These are phyloP conservation scores for Meyerozyma elateridarum DNA, from an alignment of 1,139 yeast species.

Conservation along the genomic window DNA sequence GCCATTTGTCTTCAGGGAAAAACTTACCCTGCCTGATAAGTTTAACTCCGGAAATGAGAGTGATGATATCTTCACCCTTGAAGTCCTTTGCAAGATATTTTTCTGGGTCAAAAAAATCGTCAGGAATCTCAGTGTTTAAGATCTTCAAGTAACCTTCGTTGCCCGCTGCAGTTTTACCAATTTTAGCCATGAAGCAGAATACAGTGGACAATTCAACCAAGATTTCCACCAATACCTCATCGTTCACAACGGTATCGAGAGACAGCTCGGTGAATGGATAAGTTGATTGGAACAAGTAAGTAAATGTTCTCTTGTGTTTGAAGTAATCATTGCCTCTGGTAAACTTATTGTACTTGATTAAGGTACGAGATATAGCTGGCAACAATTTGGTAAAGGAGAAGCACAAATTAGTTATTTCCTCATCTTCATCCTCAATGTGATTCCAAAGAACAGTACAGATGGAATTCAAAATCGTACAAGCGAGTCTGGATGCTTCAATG, in stretches of 20 bases:
- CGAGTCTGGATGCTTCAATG: slow-evolving; percentile 56
- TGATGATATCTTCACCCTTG: slow-evolving; percentile 39
- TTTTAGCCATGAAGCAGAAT: slow-evolving; percentile 52
- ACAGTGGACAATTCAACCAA: slow-evolving; percentile 64
- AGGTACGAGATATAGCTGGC: slow-evolving; percentile 48
- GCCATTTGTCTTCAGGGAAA: slow-evolving; percentile 67
- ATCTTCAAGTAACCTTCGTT: slow-evolving; percentile 36
- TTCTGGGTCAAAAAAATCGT: slow-evolving; percentile 31
- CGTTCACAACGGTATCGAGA: slow-evolving; percentile 71
- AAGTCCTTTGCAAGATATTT: slow-evolving; percentile 32
- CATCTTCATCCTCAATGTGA: slow-evolving; percentile 18
- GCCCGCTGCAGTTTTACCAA: slow-evolving; percentile 46
- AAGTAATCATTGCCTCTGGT: slow-evolving; percentile 49
- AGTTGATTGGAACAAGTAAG: slow-evolving; percentile 61
- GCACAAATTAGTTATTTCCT: slow-evolving; percentile 29
- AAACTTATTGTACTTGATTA: slow-evolving; percentile 49
- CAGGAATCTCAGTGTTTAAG: slow-evolving; percentile 20
- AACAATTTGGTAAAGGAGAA: slow-evolving; percentile 47
- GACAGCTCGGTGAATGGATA: slow-evolving; percentile 65
- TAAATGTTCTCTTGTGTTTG: slow-evolving; percentile 58
- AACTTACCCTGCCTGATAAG: slow-evolving; percentile 53
- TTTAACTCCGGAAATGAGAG: slow-evolving; percentile 52
- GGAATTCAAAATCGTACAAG: slow-evolving; percentile 53
- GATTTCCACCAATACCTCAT: slow-evolving; percentile 67
- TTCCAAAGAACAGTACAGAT: slow-evolving; percentile 41